phyloP scores from a whole-genome alignment of 179 eudicot species.

The Beta corolliflora region DNA sequence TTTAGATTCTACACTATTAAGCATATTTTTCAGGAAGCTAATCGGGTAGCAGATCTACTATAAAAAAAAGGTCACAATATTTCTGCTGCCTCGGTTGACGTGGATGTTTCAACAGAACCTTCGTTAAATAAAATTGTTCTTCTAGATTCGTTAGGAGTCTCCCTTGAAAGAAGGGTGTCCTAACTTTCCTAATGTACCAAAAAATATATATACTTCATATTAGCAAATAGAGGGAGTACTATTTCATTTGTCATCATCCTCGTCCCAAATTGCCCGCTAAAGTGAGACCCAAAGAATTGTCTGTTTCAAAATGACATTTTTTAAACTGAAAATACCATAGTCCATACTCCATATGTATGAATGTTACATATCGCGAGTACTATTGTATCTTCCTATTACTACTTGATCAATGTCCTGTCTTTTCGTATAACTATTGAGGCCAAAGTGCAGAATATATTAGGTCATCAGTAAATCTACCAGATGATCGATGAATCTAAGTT shows the following conservation, averaged over 20 bases:
- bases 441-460: constrained; percentile 19
- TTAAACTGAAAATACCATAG: neutral
- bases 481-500: neutral
- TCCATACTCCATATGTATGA: constrained; percentile 1
- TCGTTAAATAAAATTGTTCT: no score
- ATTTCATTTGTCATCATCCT: neutral
- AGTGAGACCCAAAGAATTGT: constrained; percentile 9
- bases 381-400: neutral
- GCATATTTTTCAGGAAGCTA: no score
- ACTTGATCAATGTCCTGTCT: neutral
- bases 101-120: no score
- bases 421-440: neutral
- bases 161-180: no score
- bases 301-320: constrained; percentile 20
- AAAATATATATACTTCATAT: no score
- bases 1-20: no score
- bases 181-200: no score
- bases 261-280: constrained; percentile 8
- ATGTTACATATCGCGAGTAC: neutral
- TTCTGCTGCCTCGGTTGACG: no score
- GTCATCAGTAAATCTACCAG: neutral
- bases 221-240: no score
- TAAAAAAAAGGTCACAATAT: no score
- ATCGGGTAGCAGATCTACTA: no score
- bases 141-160: no score